Base-by-base conservation (phyloP, 305 asterid species). In the Fraxinus xanthoxyloides region DNA sequence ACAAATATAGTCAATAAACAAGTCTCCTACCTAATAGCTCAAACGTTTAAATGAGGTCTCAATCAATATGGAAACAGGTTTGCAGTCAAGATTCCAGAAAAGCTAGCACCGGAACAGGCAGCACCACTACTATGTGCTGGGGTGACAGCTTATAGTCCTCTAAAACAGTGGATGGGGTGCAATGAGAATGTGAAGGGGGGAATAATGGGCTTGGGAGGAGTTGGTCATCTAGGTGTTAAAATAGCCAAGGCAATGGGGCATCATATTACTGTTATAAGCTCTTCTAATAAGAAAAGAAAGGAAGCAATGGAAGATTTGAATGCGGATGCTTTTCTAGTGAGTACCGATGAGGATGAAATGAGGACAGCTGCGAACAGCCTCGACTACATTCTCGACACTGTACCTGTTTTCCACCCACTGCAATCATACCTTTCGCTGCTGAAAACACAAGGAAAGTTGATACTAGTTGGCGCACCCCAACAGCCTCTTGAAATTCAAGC, bases 231-330 rank as follows among this genome's bases (percentile, higher is more conserved):
- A 0, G 93, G 87, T 6, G 91, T 90, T 1, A 82, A 82, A 31
- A 84, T 88, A 84, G 93, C 93, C n/a, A 90, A 90, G 72, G 89
- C 90, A 48, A 85, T 90, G 90, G 91, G 90, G 2, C 93, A 90
- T 80, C 93, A 90, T 9, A 89, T 90, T 2, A 90, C 91, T 0
- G 91, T 88, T 17, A 86, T 90, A 74, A 88, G 93, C 81, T 84
- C 91, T 17, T 88, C 93, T 0, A 79, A 77, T 17, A 88, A 78
- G 79, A 90, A 87, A 76, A 82, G 32, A n/a, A 74, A 69, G 46
- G 93, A 88, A 79, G 93, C 93, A 0, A 35, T 86, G 26, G 83
- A 81, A 31, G 83, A 88, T 59, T 81, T 90, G n/a, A 80, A 76
- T 21, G 93, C 91, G 0, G 90, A 90, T 35, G 86, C 83, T n/a